phyloP scores from a whole-genome alignment of 164 flowering plant species.

The Kingdonia uniflora region DNA sequence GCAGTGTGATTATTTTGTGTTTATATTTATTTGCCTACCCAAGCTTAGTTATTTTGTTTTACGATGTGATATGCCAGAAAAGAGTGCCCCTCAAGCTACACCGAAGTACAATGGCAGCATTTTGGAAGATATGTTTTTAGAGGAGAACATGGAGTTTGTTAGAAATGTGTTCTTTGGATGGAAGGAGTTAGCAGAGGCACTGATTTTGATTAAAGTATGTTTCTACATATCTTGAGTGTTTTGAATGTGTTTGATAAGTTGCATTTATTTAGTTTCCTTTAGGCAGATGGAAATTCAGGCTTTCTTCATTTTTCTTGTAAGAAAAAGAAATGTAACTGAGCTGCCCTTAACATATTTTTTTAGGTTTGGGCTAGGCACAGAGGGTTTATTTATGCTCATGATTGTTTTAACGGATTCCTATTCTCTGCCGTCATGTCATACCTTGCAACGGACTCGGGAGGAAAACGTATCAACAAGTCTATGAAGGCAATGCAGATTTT shows the following conservation, averaged over 20 bases:
- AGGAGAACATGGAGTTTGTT: conserved; percentile 46
- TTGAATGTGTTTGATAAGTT: not conserved
- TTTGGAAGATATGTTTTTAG: conserved; percentile 84
- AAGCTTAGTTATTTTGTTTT: not conserved
- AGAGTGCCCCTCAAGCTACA: conserved; percentile 36
- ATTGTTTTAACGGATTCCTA: conserved; percentile 80
- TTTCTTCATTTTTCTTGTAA: not conserved
- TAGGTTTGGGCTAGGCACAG: conserved; percentile 94
- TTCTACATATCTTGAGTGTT: not conserved
- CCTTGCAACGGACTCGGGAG: conserved; percentile 45
- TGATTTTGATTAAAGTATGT: conserved; percentile 67
- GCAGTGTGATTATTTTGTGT: not conserved
- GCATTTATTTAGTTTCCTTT: not conserved
- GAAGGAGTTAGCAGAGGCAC: conserved; percentile 68
- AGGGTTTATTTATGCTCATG: conserved; percentile 53
- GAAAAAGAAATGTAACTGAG: no score
- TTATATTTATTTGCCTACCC: not conserved
- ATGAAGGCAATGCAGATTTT: conserved; percentile 75
- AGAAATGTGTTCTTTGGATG: conserved; percentile 40
- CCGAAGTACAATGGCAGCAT: conserved; percentile 76
- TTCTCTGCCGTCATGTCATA: conserved; percentile 57
- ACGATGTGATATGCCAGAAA: conserved; percentile 16
- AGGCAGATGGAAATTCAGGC: conserved; percentile 4
- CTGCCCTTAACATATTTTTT: conserved; percentile 6
- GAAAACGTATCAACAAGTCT: conserved; percentile 38